A percentile compares a stretch with the other conserved stretches of the same genome.
Evolutionary conservation across 768 basidiomycete genomes (phyloP).

Genomic region (Kockovaella imperatae): DNA sequence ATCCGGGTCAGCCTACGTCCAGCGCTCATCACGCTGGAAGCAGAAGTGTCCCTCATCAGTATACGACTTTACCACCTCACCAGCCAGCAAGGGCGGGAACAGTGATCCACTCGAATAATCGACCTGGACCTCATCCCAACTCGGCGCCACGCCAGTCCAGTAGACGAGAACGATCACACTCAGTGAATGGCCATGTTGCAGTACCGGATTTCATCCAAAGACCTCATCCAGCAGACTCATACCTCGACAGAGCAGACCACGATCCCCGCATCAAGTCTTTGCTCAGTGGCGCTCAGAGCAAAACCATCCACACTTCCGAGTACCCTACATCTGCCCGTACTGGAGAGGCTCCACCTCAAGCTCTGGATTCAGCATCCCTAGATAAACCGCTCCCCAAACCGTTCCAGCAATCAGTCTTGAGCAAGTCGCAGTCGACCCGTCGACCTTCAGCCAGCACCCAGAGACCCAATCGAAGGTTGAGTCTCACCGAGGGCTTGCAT

Average conservation of each 20-base stretch:
- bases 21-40: not conserved
- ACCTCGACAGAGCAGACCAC: constrained; percentile 68
- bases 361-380: constrained; percentile 4
- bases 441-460: not conserved
- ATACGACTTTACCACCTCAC: no score
- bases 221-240: constrained; percentile 31
- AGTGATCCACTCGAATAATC: not conserved
- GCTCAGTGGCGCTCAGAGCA: constrained; percentile 25
- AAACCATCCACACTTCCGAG: constrained; percentile 32
- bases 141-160: constrained; percentile 7
- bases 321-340: constrained; percentile 3
- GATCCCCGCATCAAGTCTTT: constrained; percentile 67
- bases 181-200: no score
- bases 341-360: constrained; percentile 1
- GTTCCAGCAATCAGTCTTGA: constrained; percentile 6
- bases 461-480: constrained; percentile 12
- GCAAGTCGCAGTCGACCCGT: not conserved
- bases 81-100: no score
- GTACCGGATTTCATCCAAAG: not conserved
- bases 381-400: constrained; percentile 41
- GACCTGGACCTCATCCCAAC: constrained; percentile 8
- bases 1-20: not conserved
- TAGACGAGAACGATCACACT: no score
- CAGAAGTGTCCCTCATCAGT: no score
- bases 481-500: constrained; percentile 22